A percentile compares a stretch with the other conserved stretches of the same genome.
Conservation (phyloP, 176 grass and related monocot species). For the Calamus simplicifolius region DNA sequence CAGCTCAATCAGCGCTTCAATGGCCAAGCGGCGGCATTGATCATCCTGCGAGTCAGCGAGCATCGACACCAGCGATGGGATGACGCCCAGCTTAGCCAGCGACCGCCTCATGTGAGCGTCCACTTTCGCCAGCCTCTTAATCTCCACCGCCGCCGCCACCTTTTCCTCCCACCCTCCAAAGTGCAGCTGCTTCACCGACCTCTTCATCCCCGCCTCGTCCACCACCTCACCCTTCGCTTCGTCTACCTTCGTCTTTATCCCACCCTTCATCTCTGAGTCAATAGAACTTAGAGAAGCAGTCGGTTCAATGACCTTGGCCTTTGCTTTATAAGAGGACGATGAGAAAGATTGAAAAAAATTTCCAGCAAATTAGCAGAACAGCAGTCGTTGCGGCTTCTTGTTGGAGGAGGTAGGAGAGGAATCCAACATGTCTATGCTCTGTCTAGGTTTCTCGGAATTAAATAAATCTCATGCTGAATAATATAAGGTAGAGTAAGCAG, state of each 20-base stretch:
- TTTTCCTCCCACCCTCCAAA: slow-evolving; percentile 38
- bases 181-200: slow-evolving; percentile 44
- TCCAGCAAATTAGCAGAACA: neutral
- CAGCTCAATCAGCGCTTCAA: slow-evolving; percentile 42
- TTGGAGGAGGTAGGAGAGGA: neutral
- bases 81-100: slow-evolving; percentile 49
- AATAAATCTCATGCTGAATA: neutral
- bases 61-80: slow-evolving; percentile 52
- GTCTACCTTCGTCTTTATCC: neutral
- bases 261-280: neutral
- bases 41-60: neutral
- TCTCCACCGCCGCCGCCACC: slow-evolving; percentile 27
- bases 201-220: neutral
- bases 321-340: neutral
- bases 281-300: neutral
- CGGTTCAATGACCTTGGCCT: neutral
- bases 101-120: slow-evolving; percentile 30
- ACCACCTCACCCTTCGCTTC: neutral
- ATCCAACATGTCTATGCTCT: slow-evolving; percentile 8
- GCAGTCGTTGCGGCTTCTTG: neutral
- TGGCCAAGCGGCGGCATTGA: slow-evolving; percentile 11
- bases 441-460: neutral
- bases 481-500: no score
- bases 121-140: slow-evolving; percentile 31
- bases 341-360: neutral